Base-by-base conservation (phyloP, 2,329 filamentous ascomycete species). In the Ophiostoma pallidulum region DNA sequence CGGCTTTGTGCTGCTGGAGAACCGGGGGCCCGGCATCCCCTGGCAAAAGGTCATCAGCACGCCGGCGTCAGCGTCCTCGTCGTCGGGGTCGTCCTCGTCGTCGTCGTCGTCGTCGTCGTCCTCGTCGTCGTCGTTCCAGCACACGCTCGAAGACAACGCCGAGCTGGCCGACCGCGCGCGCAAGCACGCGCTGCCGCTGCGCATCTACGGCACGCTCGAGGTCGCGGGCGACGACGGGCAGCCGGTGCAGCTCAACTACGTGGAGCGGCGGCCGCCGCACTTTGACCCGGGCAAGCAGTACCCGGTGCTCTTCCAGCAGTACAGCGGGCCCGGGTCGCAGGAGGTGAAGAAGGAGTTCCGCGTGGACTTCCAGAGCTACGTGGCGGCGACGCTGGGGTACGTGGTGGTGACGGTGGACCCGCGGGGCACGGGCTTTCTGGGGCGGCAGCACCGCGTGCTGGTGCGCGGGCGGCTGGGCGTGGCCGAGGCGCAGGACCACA, bases 401-500 rank as follows among this genome's bases (percentile, higher is more conserved):
- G 75, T 98, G 45, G 91, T 96, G 32, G 84, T 98, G 41, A 97
- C 91, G 0, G 84, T 98, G 24, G 92, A 98, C 62, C 89, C 88
- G 16, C 82, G 91, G 43, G 92, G 92, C 36, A 98, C 92, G 0
- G 92, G 94, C 31, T 95, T 80, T 66, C 84, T 86, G 41, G 92
- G 92, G 28, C 85, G 94, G 58, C 78, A 84, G 63, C 80, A 87
- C 49, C 84, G 92, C 43, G 88, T 88, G 47, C 75, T 86, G 46
- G 78, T 95, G 48, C 83, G 91, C 50, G 86, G 84, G 45, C 82
- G 94, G 54, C 76, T 98, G 28, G 92, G 92, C 16, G 71, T 85
- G 58, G 87, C 82, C 61, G 92, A 98, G 69, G 79, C 91, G 0
- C 73, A 79, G 33, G 92, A 97, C 64, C 92, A 98, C 64, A 97